Conservation (phyloP, 108 stramenopile species). For the Stephanodiscus minutulus region DNA sequence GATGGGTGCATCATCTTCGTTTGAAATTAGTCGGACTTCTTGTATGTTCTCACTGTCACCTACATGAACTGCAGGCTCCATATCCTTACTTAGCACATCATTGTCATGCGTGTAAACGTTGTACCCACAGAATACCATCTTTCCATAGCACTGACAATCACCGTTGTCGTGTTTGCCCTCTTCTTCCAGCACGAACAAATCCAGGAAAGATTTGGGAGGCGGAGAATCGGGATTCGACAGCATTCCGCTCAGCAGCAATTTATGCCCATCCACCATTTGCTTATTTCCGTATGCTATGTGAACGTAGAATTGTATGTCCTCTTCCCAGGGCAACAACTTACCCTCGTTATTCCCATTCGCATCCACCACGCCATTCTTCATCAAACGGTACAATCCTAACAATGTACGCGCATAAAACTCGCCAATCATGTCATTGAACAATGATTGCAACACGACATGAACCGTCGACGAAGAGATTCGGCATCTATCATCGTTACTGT, state of each 20-base stretch:
- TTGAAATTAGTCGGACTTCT: neutral
- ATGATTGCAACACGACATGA: constrained; percentile 50
- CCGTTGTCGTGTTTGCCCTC: neutral
- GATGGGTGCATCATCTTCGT: neutral
- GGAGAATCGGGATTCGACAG: constrained; percentile 28
- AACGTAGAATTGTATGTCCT: constrained; percentile 48
- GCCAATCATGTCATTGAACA: constrained; percentile 61
- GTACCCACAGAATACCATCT: constrained; percentile 56
- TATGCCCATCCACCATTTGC: constrained; percentile 42
- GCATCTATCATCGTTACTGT: neutral
- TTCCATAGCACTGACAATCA: constrained; percentile 49
- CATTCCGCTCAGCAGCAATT: constrained; percentile 46
- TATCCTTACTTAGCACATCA: constrained; percentile 24
- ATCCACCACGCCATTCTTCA: constrained; percentile 18
- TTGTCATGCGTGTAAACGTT: constrained; percentile 28
- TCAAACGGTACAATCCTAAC: constrained; percentile 23
- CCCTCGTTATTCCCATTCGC: neutral
- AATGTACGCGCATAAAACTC: constrained; percentile 56
- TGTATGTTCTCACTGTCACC: neutral
- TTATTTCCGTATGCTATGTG: constrained; percentile 36
- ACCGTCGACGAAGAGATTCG: constrained; percentile 33
- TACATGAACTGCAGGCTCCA: neutral
- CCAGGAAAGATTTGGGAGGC: constrained; percentile 32
- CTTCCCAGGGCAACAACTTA: constrained; percentile 31
- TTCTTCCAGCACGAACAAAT: constrained; percentile 28